Evolutionary conservation across 164 flowering plant genomes (phyloP).

Genomic region (Tinospora cordifolia): DNA sequence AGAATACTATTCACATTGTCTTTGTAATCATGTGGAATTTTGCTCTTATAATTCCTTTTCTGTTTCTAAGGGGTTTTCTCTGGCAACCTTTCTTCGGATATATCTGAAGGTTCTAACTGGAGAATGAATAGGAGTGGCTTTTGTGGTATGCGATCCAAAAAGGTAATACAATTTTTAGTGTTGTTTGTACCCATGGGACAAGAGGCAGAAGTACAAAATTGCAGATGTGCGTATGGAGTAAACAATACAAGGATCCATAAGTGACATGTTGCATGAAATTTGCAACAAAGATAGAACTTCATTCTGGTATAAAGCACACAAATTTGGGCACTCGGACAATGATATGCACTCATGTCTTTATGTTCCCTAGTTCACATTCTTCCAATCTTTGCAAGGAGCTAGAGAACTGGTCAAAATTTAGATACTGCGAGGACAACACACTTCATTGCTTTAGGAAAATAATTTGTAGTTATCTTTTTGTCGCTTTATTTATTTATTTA

Average conservation of each 20-base stretch:
- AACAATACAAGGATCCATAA: too few relatives aligned
- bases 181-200: background rate
- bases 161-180: constrained; percentile 33
- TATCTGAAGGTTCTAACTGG: constrained; percentile 63
- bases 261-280: too few relatives aligned
- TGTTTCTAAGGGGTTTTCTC: constrained; percentile 59
- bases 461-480: too few relatives aligned
- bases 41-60: background rate
- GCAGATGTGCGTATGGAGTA: background rate
- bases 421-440: too few relatives aligned
- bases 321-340: too few relatives aligned
- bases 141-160: constrained; percentile 95
- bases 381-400: too few relatives aligned
- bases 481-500: background rate
- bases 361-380: too few relatives aligned
- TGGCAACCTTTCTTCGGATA: constrained; percentile 84
- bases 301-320: too few relatives aligned
- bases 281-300: too few relatives aligned
- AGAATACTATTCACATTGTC: background rate
- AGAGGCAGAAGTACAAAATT: background rate
- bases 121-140: constrained; percentile 81
- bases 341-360: too few relatives aligned
- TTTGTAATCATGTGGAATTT: background rate
- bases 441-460: too few relatives aligned
- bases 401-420: too few relatives aligned